Evolutionary conservation across 2,329 filamentous ascomycete species (phyloP), one percentile per base, ranked within the genome.

Genomic region (Phyllosticta citriasiana): DNA sequence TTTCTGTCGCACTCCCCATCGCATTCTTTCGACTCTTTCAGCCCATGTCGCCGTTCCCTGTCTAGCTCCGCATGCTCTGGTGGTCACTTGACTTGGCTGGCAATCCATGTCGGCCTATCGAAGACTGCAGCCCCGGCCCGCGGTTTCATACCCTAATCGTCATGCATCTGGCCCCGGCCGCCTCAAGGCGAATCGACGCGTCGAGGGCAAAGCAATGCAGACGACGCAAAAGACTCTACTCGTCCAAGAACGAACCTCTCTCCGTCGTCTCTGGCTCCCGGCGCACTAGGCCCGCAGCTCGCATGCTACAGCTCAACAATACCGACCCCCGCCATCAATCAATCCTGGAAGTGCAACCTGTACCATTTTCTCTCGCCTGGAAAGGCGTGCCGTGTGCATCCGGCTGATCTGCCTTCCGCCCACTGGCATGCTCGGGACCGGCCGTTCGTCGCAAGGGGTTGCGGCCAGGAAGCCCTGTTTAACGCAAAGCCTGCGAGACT

Each of bases 11-110:
- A 24, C 54, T 35, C 57, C 57, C 57, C 66, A 63, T 63, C 63
- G 50, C 22, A 64, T 64, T 64, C 60, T 12, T 50, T 53, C 50
- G 62, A 63, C 61, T 65, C 59, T 66, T 64, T 74, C 71, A 70
- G 70, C 73, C 72, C 71, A 65, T 65, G 64, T 66, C 63, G 56
- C 55, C 58, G 55, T 63, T 60, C 63, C 66, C 64, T 64, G 60
- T 30, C 54, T 63, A 63, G 68, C 72, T 74, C 79, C 81, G 82
- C 82, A 84, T 84, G 72, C 70, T 68, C 70, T 78, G 78, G 72
- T 74, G 74, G 76, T 85, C 82, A 85, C 82, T 84, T 85, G 83
- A 85, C 80, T 68, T 76, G 71, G 71, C 65, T 72, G 70, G 71
- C 54, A 60, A 59, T 73, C 68, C 69, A 71, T 70, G 63, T 64